These are phyloP conservation scores for Candida freyschussii DNA, from an alignment of 1,139 yeast genomes.

Conservation along the genomic window DNA sequence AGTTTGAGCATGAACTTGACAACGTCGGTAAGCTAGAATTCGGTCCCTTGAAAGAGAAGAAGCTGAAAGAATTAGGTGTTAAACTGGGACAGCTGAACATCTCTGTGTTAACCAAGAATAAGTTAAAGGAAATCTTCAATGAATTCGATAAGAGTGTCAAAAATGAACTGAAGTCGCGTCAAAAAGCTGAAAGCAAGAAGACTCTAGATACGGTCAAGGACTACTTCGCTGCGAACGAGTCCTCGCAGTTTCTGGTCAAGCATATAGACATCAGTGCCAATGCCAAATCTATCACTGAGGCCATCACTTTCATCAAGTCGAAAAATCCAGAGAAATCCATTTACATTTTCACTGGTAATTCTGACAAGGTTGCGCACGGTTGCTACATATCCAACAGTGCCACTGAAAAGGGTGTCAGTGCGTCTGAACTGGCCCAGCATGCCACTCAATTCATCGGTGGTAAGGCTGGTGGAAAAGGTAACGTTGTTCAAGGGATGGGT, in stretches of 20 bases:
- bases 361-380: conserved; percentile 89
- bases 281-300: conserved; percentile 93
- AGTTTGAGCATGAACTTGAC: conserved; percentile 57
- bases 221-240: conserved; percentile 53
- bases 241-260: conserved; percentile 54
- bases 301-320: conserved; percentile 78
- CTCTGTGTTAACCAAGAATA: conserved; percentile 76
- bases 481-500: conserved; percentile 96
- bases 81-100: conserved; percentile 76
- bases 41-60: conserved; percentile 71
- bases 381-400: conserved; percentile 79
- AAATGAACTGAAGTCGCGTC: conserved; percentile 81
- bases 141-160: conserved; percentile 80
- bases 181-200: conserved; percentile 81
- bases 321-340: conserved; percentile 71
- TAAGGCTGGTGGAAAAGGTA: conserved; percentile 97
- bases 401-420: conserved; percentile 66
- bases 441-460: conserved; percentile 85
- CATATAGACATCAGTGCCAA: conserved; percentile 70
- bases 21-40: conserved; percentile 54
- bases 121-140: conserved; percentile 67
- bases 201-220: conserved; percentile 74
- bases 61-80: conserved; percentile 78
- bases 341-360: conserved; percentile 75
- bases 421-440: conserved; percentile 65